Evolutionary conservation across 495 filamentous ascomycete genomes (phyloP).

Genomic region (Penicillium egyptiacum): DNA sequence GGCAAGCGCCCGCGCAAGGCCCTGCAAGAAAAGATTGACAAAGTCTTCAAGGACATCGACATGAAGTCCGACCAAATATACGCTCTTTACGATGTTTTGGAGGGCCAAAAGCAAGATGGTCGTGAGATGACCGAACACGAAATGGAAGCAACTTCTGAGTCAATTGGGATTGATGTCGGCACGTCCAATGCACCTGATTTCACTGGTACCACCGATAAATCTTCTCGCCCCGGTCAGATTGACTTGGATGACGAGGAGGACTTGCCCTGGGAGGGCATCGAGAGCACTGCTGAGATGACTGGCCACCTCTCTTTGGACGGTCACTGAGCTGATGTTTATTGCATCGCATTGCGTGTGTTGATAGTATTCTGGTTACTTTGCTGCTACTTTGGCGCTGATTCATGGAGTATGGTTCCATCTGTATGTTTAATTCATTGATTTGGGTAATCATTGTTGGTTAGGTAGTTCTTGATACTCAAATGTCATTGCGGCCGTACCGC

Average conservation of each 20-base stretch:
- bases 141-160: slow-evolving; percentile 66
- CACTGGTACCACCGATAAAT: slow-evolving; percentile 38
- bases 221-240: slow-evolving; percentile 27
- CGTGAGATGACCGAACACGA: slow-evolving; percentile 64
- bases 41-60: slow-evolving; percentile 64
- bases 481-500: slow-evolving; percentile 6
- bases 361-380: not conserved
- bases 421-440: slow-evolving; percentile 13
- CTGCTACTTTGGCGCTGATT: slow-evolving; percentile 6
- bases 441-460: slow-evolving; percentile 10
- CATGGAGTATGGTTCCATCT: slow-evolving; percentile 10
- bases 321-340: slow-evolving; percentile 7
- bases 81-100: slow-evolving; percentile 83
- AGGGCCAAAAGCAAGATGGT: slow-evolving; percentile 69
- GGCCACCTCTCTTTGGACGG: slow-evolving; percentile 23
- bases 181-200: slow-evolving; percentile 27
- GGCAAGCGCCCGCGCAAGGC: slow-evolving; percentile 67
- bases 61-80: slow-evolving; percentile 87
- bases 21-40: slow-evolving; percentile 63
- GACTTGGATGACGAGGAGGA: slow-evolving; percentile 45
- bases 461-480: slow-evolving; percentile 9
- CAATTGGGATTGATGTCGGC: slow-evolving; percentile 51
- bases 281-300: slow-evolving; percentile 51
- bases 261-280: slow-evolving; percentile 55
- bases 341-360: slow-evolving; percentile 8